Base-by-base conservation (phyloP, 106 monocot genomes). In the Apostasia ramifera region DNA sequence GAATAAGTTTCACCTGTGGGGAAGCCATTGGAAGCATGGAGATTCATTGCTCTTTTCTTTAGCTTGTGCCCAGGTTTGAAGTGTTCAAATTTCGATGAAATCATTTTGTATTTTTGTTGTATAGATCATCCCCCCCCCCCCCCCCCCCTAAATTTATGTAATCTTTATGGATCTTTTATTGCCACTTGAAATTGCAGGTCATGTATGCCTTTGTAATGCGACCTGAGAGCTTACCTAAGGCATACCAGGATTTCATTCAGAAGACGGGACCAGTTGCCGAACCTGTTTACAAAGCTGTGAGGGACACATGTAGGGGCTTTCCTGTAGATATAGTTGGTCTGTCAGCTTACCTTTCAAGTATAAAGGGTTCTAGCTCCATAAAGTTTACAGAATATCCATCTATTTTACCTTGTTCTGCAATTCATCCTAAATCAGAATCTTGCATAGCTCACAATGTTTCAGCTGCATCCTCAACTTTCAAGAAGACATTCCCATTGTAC, bases 201-300 rank as follows among this genome's bases (percentile, higher is more conserved):
- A 98, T 98, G 97, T 98, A 98, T 81, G 87, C 90, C 37, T 98
- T 98, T 81, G 87, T 98, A 45, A 98, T 98, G 97, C 73, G 93
- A 4, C 97, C 97, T 65, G 97, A 98, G 70, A 90, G 87, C 73
- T 83, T 98, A 78, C 97, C 97, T 66, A 98, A 85, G 83, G 71
- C 97, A 60, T 98, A 98, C 73, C 89, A 93, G 73, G 92, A 98
- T 77, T 98, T 98, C 76, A 98, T 98, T 76, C 93, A 80, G 47
- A 98, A 93, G 76, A 98, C 97, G 46, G 97, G 97, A 68, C 97
- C 97, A 51, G 97, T 93, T 79, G 85, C 85, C 69, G 85, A 79
- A 49, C 82, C 90, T 63, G 97, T 98, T 6, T 98, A 93, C 62
- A 90, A 89, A 73, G 97, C 97, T 55, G 97, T 98, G 41, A 82